Percentiles rank a stretch among this genome's conserved stretches.
Evolutionary conservation across 176 grass and related monocot species (phyloP).

Genomic region (Bromus sterilis): DNA sequence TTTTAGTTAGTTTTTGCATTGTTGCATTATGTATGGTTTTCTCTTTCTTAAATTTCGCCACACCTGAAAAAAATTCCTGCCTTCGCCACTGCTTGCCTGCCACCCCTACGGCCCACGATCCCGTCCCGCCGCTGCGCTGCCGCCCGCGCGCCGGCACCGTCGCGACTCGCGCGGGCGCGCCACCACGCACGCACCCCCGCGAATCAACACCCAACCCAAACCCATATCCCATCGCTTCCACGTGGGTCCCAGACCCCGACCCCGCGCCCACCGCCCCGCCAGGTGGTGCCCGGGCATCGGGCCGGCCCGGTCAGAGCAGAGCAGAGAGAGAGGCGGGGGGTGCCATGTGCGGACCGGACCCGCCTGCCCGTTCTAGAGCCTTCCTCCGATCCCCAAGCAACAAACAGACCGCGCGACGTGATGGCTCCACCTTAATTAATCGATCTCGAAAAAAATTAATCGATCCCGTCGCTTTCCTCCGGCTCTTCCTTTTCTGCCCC

Average conservation of each 20-base stretch:
- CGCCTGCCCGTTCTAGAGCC: conserved; percentile 31
- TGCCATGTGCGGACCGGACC: not conserved
- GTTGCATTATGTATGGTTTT: no score
- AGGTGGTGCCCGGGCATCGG: conserved; percentile 17
- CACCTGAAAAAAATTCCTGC: no score
- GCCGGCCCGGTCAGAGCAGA: not conserved
- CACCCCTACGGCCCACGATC: not conserved
- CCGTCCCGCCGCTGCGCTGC: conserved; percentile 6
- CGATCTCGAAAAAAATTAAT: no score
- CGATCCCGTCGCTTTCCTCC: not conserved
- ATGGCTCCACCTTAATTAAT: conserved; percentile 6
- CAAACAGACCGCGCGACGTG: not conserved
- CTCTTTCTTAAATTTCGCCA: no score
- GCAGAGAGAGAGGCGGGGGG: no score
- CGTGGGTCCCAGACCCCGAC: not conserved
- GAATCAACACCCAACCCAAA: no score
- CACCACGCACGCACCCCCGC: not conserved
- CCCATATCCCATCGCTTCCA: no score
- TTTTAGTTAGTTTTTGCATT: no score
- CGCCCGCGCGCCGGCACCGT: conserved; percentile 8
- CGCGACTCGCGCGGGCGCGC: not conserved
- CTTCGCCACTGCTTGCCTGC: not conserved
- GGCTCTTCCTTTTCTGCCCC: not conserved
- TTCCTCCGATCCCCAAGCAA: conserved; percentile 42
- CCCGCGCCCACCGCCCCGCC: not conserved